Evolutionary conservation across 2,329 filamentous ascomycete species (phyloP).

Genomic region (Ploettnerulaceae sp.): DNA sequence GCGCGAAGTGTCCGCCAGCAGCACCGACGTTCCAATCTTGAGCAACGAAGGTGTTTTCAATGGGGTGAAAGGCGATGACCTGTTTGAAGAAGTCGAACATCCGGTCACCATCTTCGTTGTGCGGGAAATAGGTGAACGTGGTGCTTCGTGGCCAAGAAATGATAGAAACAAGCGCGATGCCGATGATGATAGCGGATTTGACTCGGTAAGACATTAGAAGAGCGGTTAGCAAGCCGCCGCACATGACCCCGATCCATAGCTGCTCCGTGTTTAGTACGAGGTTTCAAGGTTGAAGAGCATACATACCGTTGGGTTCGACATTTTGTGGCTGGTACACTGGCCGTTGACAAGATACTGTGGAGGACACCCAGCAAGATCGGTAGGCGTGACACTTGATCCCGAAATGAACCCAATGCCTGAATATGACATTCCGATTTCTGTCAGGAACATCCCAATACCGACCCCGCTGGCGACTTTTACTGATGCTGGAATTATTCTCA

Average conservation of each 20-base stretch:
- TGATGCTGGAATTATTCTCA: conserved; percentile 58
- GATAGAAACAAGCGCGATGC: conserved; percentile 66
- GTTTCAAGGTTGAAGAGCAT: not conserved
- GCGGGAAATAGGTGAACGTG: conserved; percentile 67
- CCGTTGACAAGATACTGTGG: conserved; percentile 47
- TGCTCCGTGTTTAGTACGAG: conserved; percentile 28
- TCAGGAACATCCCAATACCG: conserved; percentile 60
- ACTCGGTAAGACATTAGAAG: conserved; percentile 75
- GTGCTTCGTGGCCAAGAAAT: conserved; percentile 72
- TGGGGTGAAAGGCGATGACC: conserved; percentile 67
- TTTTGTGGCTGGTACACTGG: conserved; percentile 56
- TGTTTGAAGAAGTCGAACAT: conserved; percentile 69
- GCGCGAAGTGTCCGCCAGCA: conserved; percentile 55
- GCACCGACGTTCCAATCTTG: conserved; percentile 59
- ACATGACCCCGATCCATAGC: conserved; percentile 83
- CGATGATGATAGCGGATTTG: conserved; percentile 70
- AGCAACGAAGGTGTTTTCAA: conserved; percentile 55
- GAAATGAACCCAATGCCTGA: conserved; percentile 80
- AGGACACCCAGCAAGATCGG: conserved; percentile 72
- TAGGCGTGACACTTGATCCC: conserved; percentile 62
- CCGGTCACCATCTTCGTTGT: conserved; percentile 56
- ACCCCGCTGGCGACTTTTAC: conserved; percentile 63
- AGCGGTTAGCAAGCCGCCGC: conserved; percentile 72
- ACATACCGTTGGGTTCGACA: conserved; percentile 68
- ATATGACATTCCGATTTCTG: conserved; percentile 66